Percentiles rank a stretch among this genome's conserved stretches.
Conservation (phyloP, 179 eudicot species). For the Patellifolia procumbens region DNA sequence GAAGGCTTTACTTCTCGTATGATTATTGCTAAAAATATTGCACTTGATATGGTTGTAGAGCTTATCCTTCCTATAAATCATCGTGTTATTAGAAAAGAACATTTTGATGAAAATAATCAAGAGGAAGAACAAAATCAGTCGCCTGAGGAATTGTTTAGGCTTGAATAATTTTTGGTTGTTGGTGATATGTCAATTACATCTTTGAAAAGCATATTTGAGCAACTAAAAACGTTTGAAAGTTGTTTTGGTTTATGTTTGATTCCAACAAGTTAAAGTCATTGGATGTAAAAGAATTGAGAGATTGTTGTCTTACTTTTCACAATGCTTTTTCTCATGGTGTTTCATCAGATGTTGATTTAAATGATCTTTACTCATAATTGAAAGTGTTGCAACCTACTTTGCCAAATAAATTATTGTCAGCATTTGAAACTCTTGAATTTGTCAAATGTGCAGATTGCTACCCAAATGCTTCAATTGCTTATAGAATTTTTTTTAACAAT, state of each 20-base stretch:
- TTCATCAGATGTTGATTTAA: neutral
- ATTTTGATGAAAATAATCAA: no score
- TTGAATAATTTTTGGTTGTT: constrained; percentile 3
- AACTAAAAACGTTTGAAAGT: neutral
- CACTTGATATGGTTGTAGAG: no score
- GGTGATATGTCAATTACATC: constrained; percentile 4
- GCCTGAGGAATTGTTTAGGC: neutral
- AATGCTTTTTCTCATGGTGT: neutral
- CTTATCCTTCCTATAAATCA: no score
- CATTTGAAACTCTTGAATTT: no score
- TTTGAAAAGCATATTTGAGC: neutral
- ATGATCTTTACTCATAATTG: no score
- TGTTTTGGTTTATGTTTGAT: neutral
- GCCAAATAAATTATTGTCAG: no score
- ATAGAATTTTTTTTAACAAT: neutral
- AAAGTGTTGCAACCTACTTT: no score
- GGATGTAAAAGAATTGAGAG: neutral
- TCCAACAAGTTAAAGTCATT: neutral
- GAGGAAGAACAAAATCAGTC: no score
- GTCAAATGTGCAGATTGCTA: neutral
- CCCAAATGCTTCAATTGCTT: neutral
- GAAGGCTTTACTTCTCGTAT: no score
- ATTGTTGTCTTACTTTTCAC: neutral
- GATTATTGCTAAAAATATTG: no score
- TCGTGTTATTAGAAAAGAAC: no score